These are phyloP conservation scores for Mycena amicta DNA, from an alignment of 768 basidiomycete genomes.

Conservation along the genomic window DNA sequence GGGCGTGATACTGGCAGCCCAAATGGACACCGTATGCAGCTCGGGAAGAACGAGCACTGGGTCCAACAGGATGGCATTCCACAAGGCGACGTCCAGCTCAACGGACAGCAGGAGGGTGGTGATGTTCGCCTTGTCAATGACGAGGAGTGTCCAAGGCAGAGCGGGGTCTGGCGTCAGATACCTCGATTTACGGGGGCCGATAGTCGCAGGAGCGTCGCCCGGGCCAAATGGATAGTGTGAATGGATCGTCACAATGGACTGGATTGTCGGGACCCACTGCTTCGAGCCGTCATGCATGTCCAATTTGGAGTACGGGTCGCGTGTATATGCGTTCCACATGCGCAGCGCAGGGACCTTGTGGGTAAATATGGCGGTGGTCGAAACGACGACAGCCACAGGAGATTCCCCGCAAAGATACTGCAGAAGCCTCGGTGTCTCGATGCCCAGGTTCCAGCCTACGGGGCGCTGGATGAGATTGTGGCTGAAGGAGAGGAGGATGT, in stretches of 20 bases:
- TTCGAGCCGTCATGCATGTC: conserved; percentile 13
- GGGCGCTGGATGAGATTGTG: conserved; percentile 1
- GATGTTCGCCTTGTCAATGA: not conserved
- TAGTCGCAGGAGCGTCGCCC: not conserved
- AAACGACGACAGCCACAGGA: not conserved
- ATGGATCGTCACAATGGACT: not conserved
- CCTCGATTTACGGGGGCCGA: not conserved
- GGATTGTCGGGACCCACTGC: conserved; percentile 15
- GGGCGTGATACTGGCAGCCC: conserved; percentile 4
- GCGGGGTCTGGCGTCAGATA: not conserved
- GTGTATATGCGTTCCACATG: conserved; percentile 9
- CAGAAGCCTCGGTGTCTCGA: not conserved
- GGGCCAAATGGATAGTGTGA: conserved; percentile 3
- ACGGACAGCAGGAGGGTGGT: conserved; percentile 7
- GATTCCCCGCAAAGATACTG: conserved; percentile 7
- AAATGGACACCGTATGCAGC: conserved; percentile 6
- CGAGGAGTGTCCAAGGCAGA: conserved; percentile 8
- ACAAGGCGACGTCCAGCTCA: conserved; percentile 1
- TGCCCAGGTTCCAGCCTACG: not conserved
- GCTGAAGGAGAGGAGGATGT: conserved; percentile 4
- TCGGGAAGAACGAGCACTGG: not conserved
- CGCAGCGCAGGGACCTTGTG: not conserved
- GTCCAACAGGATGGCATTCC: conserved; percentile 6
- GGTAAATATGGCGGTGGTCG: conserved; percentile 6
- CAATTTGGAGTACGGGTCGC: not conserved